phyloP scores from a whole-genome alignment of 23 red algal genomes.

The Agarophyton chilense region DNA sequence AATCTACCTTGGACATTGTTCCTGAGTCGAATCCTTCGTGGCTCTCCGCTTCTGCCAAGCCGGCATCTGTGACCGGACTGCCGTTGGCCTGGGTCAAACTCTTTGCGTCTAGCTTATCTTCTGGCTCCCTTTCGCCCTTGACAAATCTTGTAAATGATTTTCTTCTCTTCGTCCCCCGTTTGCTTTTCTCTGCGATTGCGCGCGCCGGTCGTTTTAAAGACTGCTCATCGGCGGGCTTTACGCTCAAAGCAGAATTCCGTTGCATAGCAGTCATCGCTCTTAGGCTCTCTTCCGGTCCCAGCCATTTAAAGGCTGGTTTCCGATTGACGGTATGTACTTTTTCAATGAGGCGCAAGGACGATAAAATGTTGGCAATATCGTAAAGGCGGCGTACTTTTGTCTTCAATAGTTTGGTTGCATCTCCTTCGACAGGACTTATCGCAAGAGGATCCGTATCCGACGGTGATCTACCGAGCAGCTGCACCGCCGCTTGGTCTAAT shows the following conservation, averaged over 20 bases:
- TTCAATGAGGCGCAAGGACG: conserved; percentile 84
- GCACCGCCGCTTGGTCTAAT: conserved; percentile 72
- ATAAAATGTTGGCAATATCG: conserved; percentile 97
- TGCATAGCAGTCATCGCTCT: conserved; percentile 20
- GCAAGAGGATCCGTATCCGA: conserved; percentile 29
- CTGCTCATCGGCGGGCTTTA: background rate
- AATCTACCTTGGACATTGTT: conserved; percentile 33
- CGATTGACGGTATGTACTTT: conserved; percentile 84
- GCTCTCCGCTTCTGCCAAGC: conserved; percentile 4
- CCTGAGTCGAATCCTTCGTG: conserved; percentile 44
- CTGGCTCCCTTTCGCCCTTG: background rate
- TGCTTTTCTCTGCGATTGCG: conserved; percentile 8
- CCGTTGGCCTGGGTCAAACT: conserved; percentile 20
- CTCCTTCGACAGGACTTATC: conserved; percentile 55
- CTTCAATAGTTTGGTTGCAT: conserved; percentile 68
- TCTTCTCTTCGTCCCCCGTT: conserved; percentile 36
- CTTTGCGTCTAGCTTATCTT: background rate
- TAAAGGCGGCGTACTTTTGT: conserved; percentile 96
- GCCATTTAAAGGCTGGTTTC: conserved; percentile 86
- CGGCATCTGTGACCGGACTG: conserved; percentile 26
- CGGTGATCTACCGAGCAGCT: conserved; percentile 61
- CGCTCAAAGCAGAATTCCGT: background rate
- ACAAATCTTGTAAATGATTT: conserved; percentile 40
- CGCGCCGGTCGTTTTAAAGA: conserved; percentile 21
- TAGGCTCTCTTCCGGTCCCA: conserved; percentile 41